Evolutionary conservation across 2,329 filamentous ascomycete species (phyloP).

Genomic region (Tolypocladium endophyticum): DNA sequence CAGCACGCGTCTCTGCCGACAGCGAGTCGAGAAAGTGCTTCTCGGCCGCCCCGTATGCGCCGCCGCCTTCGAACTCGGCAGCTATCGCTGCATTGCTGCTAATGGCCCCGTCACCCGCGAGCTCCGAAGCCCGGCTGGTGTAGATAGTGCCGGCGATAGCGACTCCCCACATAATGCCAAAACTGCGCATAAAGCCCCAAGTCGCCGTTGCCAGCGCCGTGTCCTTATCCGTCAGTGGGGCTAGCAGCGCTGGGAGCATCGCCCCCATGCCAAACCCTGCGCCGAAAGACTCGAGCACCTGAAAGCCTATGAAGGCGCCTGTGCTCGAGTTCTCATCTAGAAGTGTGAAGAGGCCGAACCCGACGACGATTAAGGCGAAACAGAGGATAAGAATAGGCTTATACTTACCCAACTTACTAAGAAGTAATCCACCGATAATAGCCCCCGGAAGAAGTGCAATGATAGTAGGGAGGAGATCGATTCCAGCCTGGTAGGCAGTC

Average conservation of each 20-base stretch:
- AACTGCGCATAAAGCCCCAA: neutral
- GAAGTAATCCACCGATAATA: neutral
- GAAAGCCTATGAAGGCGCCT: neutral
- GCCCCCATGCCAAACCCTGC: neutral
- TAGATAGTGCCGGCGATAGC: neutral
- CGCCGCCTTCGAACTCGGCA: neutral
- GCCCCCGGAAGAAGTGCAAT: neutral
- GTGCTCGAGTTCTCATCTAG: neutral
- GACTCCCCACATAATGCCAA: neutral
- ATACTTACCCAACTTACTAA: neutral
- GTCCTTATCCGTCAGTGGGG: neutral
- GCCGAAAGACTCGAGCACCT: neutral
- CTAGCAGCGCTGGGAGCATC: neutral
- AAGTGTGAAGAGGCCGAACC: neutral
- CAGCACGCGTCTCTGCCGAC: neutral
- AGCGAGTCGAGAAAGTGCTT: neutral
- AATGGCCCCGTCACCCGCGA: neutral
- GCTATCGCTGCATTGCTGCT: neutral
- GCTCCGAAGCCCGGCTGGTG: neutral
- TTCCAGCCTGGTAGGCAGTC: neutral
- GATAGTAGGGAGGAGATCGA: neutral
- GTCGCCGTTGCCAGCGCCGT: neutral
- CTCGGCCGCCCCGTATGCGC: neutral
- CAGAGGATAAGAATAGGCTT: neutral
- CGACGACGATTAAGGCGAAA: neutral